A percentile compares a stretch with the other conserved stretches of the same genome.
phyloP scores from a whole-genome alignment of 352 stramenopile genomes.

The Globisporangium canariense region DNA sequence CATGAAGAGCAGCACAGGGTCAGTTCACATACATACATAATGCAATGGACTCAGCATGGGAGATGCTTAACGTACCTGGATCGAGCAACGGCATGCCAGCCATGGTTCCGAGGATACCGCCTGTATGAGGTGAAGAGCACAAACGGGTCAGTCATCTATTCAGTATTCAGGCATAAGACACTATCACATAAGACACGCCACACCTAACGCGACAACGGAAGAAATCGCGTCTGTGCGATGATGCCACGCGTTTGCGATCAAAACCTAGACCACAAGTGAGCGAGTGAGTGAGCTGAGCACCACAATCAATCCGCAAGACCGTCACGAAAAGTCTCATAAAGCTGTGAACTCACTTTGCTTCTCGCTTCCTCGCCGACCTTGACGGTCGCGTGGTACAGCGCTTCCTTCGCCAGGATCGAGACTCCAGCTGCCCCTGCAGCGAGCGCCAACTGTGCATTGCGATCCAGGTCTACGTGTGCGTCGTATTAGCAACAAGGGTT shows the following conservation, averaged over 20 bases:
- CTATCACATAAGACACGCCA: background rate
- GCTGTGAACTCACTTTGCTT: constrained; percentile 56
- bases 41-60: background rate
- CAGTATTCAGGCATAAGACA: background rate
- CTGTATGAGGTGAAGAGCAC: constrained; percentile 15
- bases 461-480: constrained; percentile 35
- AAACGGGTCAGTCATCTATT: background rate
- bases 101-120: constrained; percentile 73
- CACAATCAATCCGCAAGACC: background rate
- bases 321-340: too few relatives aligned
- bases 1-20: background rate
- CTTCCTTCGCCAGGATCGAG: constrained; percentile 94
- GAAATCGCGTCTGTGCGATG: constrained; percentile 90
- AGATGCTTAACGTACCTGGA: constrained; percentile 34
- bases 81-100: constrained; percentile 65
- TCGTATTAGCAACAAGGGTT: background rate
- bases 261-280: constrained; percentile 40
- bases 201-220: constrained; percentile 80
- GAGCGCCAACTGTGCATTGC: constrained; percentile 56
- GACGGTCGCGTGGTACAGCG: constrained; percentile 91
- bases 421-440: constrained; percentile 82
- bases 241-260: constrained; percentile 98
- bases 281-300: background rate
- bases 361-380: constrained; percentile 90
- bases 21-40: background rate